Percentiles rank a stretch among this genome's conserved stretches.
Evolutionary conservation across 805 yeast genomes (phyloP).

Genomic region (Sungouiella blattae): DNA sequence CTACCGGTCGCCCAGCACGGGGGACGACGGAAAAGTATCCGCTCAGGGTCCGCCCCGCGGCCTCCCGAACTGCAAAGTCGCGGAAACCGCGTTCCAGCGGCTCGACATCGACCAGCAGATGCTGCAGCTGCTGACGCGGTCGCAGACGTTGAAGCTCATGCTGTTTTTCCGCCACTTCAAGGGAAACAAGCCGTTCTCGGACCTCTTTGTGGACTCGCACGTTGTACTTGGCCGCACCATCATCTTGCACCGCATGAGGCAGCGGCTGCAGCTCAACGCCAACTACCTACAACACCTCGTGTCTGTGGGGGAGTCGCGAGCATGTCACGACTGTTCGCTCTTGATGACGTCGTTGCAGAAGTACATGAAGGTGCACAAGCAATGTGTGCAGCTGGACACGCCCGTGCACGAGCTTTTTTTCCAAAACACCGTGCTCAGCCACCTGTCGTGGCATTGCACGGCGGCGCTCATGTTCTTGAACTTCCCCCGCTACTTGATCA

Average conservation of each 20-base stretch:
- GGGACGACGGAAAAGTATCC: too few relatives aligned
- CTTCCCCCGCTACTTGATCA: background rate
- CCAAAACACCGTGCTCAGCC: background rate
- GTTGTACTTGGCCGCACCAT: background rate
- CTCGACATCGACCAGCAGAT: background rate
- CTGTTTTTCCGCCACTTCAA: background rate
- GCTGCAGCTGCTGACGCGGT: background rate
- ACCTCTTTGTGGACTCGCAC: background rate
- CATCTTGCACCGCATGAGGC: background rate
- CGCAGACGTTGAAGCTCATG: background rate
- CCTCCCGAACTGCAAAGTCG: background rate
- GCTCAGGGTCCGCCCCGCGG: background rate
- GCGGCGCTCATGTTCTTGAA: background rate
- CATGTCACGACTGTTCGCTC: too few relatives aligned
- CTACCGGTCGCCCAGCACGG: background rate
- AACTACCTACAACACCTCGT: background rate
- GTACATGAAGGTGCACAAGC: too few relatives aligned
- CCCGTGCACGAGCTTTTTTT: background rate
- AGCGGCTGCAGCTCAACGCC: background rate
- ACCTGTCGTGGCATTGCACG: background rate
- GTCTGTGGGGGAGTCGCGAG: background rate
- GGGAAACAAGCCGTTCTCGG: background rate
- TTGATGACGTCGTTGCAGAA: too few relatives aligned
- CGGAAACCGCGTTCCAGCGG: background rate
- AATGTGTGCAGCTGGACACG: background rate